Conservation (phyloP, 2,329 filamentous ascomycete species). For the Fusarium nematophilum region DNA sequence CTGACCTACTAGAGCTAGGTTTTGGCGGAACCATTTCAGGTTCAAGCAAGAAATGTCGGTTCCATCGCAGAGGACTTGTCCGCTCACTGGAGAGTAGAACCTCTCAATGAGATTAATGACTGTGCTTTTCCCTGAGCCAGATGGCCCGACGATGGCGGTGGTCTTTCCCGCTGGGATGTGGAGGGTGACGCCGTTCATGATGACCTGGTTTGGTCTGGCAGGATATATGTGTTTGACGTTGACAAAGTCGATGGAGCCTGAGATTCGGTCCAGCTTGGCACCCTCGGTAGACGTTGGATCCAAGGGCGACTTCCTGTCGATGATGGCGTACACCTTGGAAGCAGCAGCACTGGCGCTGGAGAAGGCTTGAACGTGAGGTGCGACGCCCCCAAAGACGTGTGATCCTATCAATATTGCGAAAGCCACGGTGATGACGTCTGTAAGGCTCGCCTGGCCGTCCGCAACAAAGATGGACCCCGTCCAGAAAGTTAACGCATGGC, state of each 20-base stretch:
- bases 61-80: conserved; percentile 22
- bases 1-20: conserved; percentile 57
- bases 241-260: conserved; percentile 65
- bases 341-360: too few species aligned
- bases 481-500: conserved; percentile 14
- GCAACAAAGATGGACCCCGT: conserved; percentile 76
- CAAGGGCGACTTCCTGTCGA: too few species aligned
- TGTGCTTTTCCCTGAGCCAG: conserved; percentile 76
- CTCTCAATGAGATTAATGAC: conserved; percentile 74
- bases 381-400: too few species aligned
- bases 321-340: too few species aligned
- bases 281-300: too few species aligned
- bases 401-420: too few species aligned
- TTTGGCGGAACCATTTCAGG: conserved; percentile 38
- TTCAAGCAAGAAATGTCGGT: too few species aligned
- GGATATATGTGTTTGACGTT: conserved; percentile 38
- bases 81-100: conserved; percentile 62
- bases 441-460: too few species aligned
- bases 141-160: conserved; percentile 76
- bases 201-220: conserved; percentile 30
- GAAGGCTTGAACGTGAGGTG: too few species aligned
- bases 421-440: too few species aligned
- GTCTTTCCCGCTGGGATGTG: conserved; percentile 68
- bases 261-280: too few species aligned
- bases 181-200: conserved; percentile 61